phyloP scores from a whole-genome alignment of 371 early-diverging fungal genomes.

The Lichtheimia corymbifera region DNA sequence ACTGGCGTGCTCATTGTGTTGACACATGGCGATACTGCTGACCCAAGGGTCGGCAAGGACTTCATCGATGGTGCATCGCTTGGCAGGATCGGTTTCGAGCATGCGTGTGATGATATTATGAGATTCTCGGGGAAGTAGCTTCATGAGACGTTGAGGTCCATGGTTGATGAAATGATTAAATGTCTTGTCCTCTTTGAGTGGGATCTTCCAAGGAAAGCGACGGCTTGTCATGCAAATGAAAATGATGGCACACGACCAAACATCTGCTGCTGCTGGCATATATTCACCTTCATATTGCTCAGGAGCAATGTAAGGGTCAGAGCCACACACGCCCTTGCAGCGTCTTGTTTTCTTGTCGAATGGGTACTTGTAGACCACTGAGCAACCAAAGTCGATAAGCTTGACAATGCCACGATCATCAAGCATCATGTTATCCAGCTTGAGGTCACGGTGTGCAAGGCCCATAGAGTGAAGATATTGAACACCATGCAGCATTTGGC shows the following conservation, averaged over 20 bases:
- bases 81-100: conserved; percentile 47
- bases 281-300: conserved; percentile 57
- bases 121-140: conserved; percentile 46
- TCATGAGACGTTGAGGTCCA: conserved; percentile 31
- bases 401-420: conserved; percentile 71
- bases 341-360: conserved; percentile 41
- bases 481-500: conserved; percentile 71
- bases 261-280: conserved; percentile 49
- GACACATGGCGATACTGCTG: conserved; percentile 51
- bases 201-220: conserved; percentile 70
- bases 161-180: conserved; percentile 41
- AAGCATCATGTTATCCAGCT: conserved; percentile 80
- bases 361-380: conserved; percentile 72
- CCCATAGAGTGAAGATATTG: conserved; percentile 69
- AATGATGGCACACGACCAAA: conserved; percentile 62
- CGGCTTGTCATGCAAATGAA: conserved; percentile 68
- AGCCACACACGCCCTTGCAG: conserved; percentile 29
- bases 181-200: conserved; percentile 50
- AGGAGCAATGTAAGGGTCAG: conserved; percentile 63
- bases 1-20: conserved; percentile 30
- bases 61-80: conserved; percentile 49
- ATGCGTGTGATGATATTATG: conserved; percentile 45
- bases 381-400: conserved; percentile 90
- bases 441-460: conserved; percentile 82
- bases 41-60: conserved; percentile 60